Base-by-base conservation (phyloP, 179 eudicot species). In the Vitellaria paradoxa region DNA sequence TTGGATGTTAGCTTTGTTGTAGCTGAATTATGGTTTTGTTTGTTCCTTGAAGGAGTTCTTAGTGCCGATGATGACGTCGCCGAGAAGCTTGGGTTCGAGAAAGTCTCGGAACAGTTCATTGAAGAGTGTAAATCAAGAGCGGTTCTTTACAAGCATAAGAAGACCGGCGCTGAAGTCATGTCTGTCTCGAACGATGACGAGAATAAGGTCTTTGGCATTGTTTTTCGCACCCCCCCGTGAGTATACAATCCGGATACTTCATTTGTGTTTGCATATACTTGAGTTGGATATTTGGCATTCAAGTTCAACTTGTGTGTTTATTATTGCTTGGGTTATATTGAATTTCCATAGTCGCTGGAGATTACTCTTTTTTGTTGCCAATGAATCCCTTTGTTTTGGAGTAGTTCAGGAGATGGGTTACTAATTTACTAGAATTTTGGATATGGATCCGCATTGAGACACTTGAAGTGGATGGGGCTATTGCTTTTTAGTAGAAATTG, bases 161-260 rank as follows among this genome's bases (percentile, higher is more conserved):
- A 91, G 82, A 93, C 97, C 7, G 97, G 99, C 6, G 91, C 92
- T 17, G 90, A 95, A 66, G 85, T 95, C 26, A 93, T 95, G 97
- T 95, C 99, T 0, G 93, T 95, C 20, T 86, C 87, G 37, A 95
- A 95, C 70, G 90, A 93, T n/a, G 99, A 95, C 66, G 99, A 95
- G 91, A 95, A 95, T 68, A 95, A 95, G 87, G 97, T 91, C 55
- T 95, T 95, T 53, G 99, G 99, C 26, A 83, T 93, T 68, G 97
- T 91, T 75, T 90, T 95, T 57, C 91, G 99, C n/a, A 95, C 99
- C 65, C 99, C 99, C 7, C 99, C 99, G 93, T 91, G 86, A 90
- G 98, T 86, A 26, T 72, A 8, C 8, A 30, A 20, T 64, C 53
- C 13, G 10, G 12, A 9, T 55, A 5, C 12, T 55, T 56, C 18